Percentiles rank a stretch among this genome's conserved stretches.
Conservation (phyloP, 495 filamentous ascomycete genomes). For the Trichoderma erinaceum region DNA sequence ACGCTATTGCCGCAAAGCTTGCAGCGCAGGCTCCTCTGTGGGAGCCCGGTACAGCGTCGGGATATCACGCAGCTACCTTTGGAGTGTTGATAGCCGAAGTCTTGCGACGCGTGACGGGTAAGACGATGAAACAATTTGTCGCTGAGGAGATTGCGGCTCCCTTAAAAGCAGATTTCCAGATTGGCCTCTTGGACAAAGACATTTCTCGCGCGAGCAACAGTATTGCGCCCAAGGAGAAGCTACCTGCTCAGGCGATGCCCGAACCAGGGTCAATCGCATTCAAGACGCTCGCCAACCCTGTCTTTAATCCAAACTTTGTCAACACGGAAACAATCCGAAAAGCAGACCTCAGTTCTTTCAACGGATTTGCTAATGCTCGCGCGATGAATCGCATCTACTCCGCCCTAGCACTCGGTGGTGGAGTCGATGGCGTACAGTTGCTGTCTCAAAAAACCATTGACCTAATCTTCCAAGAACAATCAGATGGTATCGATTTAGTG, state of each 20-base stretch:
- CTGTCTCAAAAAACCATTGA: neutral
- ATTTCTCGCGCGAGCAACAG: neutral
- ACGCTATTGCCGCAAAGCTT: neutral
- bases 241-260: neutral
- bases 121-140: neutral
- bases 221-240: neutral
- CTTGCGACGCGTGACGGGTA: neutral
- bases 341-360: neutral
- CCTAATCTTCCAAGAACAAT: neutral
- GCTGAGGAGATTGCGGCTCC: neutral
- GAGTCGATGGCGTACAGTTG: neutral
- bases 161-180: neutral
- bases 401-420: neutral
- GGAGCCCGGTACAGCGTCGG: neutral
- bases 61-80: neutral
- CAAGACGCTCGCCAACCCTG: neutral
- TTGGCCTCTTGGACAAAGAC: neutral
- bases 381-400: neutral
- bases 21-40: neutral
- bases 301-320: neutral
- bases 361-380: neutral
- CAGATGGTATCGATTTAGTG: neutral
- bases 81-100: neutral
- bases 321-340: neutral
- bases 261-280: neutral